Evolutionary conservation across 129 eudicot species (phyloP).

Genomic region (Deinandra increscens): DNA sequence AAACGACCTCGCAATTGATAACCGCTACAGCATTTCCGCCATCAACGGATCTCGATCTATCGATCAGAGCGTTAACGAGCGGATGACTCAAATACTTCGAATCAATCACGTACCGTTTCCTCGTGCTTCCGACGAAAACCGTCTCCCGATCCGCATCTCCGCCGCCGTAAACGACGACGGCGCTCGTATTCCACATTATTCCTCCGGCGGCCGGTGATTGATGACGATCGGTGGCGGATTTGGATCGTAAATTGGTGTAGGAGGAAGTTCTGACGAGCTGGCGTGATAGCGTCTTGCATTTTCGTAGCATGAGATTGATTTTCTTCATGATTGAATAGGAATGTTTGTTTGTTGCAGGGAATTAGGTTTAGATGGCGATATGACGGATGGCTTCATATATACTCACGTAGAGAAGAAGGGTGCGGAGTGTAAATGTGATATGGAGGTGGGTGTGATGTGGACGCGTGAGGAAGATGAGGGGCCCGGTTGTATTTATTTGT

Average conservation of each 20-base stretch:
- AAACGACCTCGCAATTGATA: conserved; percentile 48
- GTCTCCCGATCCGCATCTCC: conserved; percentile 32
- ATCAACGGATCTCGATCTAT: conserved; percentile 24
- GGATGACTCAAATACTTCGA: conserved; percentile 52
- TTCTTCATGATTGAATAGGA: conserved; percentile 35
- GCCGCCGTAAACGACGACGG: conserved; percentile 5
- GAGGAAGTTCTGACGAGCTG: conserved; percentile 40
- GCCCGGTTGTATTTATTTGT: conserved; percentile 27
- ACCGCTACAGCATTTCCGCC: conserved; percentile 18
- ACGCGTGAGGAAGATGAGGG: conserved; percentile 7
- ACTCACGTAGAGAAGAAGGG: conserved; percentile 20
- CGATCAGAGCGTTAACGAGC: conserved; percentile 37
- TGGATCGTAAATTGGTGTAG: conserved; percentile 29
- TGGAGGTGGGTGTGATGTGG: conserved; percentile 35
- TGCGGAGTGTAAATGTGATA: conserved; percentile 1
- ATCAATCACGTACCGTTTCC: conserved; percentile 41
- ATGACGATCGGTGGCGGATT: conserved; percentile 17
- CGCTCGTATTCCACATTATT: conserved; percentile 25
- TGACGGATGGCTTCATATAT: conserved; percentile 20
- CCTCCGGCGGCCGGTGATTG: neutral
- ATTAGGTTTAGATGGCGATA: conserved; percentile 28
- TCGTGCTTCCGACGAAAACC: conserved; percentile 43
- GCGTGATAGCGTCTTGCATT: conserved; percentile 47
- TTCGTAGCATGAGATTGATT: conserved; percentile 35
- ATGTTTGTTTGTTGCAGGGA: neutral